Percentiles rank a stretch among this genome's conserved stretches.
These are phyloP conservation scores for Kwoniella shandongensis DNA, from an alignment of 768 basidiomycete genomes.

Conservation along the genomic window DNA sequence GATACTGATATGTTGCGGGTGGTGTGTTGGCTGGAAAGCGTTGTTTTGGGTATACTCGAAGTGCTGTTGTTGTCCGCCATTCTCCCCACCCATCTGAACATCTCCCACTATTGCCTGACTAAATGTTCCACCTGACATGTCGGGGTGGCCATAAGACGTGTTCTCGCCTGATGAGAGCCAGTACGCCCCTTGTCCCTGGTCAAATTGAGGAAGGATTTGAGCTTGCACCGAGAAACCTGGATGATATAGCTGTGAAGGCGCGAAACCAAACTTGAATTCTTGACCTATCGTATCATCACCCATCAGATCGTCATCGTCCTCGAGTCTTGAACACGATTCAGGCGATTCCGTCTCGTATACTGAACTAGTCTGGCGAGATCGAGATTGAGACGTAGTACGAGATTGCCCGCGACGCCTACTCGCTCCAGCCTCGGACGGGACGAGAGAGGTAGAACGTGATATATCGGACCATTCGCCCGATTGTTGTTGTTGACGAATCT, in stretches of 20 bases:
- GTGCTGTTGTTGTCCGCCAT: not conserved
- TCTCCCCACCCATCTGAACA: not conserved
- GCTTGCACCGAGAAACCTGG: no score
- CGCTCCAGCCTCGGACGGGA: not conserved
- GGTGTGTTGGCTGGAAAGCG: not conserved
- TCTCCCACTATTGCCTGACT: not conserved
- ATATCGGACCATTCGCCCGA: constrained; percentile 37
- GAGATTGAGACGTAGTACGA: no score
- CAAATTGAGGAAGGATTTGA: no score
- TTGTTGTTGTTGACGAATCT: constrained; percentile 27
- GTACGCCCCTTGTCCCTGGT: no score
- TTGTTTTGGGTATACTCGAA: not conserved
- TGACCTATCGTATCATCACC: not conserved
- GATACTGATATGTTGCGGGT: not conserved
- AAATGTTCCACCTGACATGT: not conserved
- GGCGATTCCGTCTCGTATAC: not conserved
- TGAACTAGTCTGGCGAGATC: not conserved
- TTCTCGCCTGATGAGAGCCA: no score
- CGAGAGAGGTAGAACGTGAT: constrained; percentile 16
- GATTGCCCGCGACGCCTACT: no score
- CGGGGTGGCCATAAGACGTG: constrained; percentile 6
- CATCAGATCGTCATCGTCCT: not conserved
- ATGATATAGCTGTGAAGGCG: constrained; percentile 8
- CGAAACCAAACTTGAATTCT: constrained; percentile 9
- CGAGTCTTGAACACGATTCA: not conserved